phyloP scores from a whole-genome alignment of 495 filamentous ascomycete genomes.

The Massariosphaeria phaeospora region DNA sequence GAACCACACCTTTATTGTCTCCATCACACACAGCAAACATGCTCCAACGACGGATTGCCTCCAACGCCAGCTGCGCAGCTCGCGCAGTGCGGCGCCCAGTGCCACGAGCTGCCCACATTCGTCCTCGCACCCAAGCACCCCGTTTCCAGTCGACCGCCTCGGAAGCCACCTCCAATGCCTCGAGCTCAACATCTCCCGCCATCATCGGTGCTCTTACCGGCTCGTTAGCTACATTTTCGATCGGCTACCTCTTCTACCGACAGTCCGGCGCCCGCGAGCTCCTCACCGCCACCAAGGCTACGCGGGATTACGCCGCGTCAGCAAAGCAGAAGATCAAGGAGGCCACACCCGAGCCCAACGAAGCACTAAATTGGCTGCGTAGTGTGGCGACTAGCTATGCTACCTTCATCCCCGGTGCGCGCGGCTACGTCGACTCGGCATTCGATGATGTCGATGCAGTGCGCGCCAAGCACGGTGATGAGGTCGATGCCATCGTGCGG shows the following conservation, averaged over 20 bases:
- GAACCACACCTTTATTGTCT: too few species aligned
- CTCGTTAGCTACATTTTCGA: constrained; percentile 48
- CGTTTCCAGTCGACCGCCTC: constrained; percentile 10
- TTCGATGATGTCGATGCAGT: constrained; percentile 62
- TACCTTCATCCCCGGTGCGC: constrained; percentile 61
- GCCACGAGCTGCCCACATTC: constrained; percentile 2
- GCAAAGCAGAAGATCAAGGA: constrained; percentile 50
- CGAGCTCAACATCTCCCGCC: constrained; percentile 19
- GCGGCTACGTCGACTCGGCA: constrained; percentile 53
- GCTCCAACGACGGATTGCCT: constrained; percentile 20
- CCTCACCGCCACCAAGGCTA: constrained; percentile 47
- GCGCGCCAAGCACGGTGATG: constrained; percentile 53
- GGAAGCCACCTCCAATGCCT: constrained; percentile 12
- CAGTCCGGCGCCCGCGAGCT: constrained; percentile 56
- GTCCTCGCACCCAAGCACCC: constrained; percentile 10
- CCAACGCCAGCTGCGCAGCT: constrained; percentile 18
- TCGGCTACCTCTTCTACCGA: constrained; percentile 52
- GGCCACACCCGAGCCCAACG: constrained; percentile 53
- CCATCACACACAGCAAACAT: neutral
- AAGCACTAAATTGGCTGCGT: constrained; percentile 54
- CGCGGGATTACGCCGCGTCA: constrained; percentile 47
- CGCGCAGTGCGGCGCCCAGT: constrained; percentile 14
- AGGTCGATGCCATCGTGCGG: constrained; percentile 57
- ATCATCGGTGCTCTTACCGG: constrained; percentile 48
- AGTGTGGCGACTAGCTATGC: constrained; percentile 57